Base-by-base conservation (phyloP, 805 yeast genomes). In the Saccharomycopsis fibuligera region DNA sequence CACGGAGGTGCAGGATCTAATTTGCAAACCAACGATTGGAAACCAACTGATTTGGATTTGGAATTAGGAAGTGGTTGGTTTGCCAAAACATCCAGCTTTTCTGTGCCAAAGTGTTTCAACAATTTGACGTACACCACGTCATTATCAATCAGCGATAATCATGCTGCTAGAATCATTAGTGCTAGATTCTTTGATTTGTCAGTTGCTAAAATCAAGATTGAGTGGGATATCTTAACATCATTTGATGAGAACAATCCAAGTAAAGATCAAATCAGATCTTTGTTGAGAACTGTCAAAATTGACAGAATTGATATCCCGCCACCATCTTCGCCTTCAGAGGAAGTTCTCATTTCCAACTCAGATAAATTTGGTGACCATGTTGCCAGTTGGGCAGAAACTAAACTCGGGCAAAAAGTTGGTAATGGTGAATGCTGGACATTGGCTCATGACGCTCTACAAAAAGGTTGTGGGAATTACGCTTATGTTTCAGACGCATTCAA, bases 371-470 rank as follows among this genome's bases (percentile, higher is more conserved):
- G 81, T n/a, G 75, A 72, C 17, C 70, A 75, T 54, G 68, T 78
- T 9, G 80, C 79, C 2, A 63, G 69, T 25, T 78, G 83, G 83
- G 67, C 73, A 58, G 78, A 75, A 53, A 71, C 67, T 22, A 67
- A 68, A 19, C 54, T 63, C 29, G 80, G 80, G 5, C 64, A 68
- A 42, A 60, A 62, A 44, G 79, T 78, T 9, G 81, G 79, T 2
- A 60, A 69, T 35, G 83, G 83, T 5, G 82, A 78, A 55, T 77
- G 83, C 55, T 78, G 82, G 82, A 78, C 78, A 30, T 67, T 78
- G 49, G 83, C 81, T 0, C 72, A 68, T 45, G 75, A 75, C 43
- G 80, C 82, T 0, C 62, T 78, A 37, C 59, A 64, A 43, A 72
- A 74, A 50, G 78, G 78, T 0, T 76, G 82, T 57, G 82, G 82